Evolutionary conservation across 2,329 filamentous ascomycete genomes (phyloP).

Genomic region (Scedosporium minutisporum): DNA sequence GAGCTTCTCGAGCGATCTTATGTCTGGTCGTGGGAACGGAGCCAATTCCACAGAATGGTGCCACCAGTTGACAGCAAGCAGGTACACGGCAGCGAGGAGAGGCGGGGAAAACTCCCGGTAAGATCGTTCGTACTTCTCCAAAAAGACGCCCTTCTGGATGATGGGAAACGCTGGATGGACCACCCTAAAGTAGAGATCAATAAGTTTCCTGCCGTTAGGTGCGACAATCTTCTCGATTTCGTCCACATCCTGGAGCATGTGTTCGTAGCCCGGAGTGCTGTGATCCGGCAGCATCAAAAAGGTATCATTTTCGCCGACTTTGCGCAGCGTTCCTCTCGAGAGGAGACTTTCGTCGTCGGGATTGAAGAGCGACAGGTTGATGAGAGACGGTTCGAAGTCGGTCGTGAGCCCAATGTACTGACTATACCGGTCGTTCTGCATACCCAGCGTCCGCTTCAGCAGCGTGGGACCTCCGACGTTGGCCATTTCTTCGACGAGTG

Average conservation of each 20-base stretch:
- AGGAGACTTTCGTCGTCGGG: conserved; percentile 71
- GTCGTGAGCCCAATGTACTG: conserved; percentile 78
- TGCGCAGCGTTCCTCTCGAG: conserved; percentile 58
- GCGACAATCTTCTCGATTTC: conserved; percentile 68
- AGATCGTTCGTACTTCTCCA: conserved; percentile 66
- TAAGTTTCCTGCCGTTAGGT: conserved; percentile 64
- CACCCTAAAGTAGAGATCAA: conserved; percentile 73
- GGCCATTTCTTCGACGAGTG: conserved; percentile 60
- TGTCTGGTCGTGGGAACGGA: conserved; percentile 56
- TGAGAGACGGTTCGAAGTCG: conserved; percentile 74
- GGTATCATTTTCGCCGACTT: conserved; percentile 67
- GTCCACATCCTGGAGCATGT: conserved; percentile 57
- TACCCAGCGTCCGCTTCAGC: conserved; percentile 60
- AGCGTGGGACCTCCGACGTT: conserved; percentile 58
- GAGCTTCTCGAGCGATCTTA: conserved; percentile 62
- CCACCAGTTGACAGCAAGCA: conserved; percentile 84
- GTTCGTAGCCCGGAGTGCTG: conserved; percentile 61
- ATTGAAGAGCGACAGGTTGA: conserved; percentile 72
- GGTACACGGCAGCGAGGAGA: conserved; percentile 70
- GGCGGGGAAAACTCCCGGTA: conserved; percentile 67
- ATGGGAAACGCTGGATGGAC: conserved; percentile 78
- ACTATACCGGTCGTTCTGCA: conserved; percentile 70
- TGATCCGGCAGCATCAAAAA: conserved; percentile 73
- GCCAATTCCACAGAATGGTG: conserved; percentile 60
- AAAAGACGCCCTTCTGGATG: conserved; percentile 69